Base-by-base conservation (phyloP, 805 yeast genomes). In the Clavispora asparagi region DNA sequence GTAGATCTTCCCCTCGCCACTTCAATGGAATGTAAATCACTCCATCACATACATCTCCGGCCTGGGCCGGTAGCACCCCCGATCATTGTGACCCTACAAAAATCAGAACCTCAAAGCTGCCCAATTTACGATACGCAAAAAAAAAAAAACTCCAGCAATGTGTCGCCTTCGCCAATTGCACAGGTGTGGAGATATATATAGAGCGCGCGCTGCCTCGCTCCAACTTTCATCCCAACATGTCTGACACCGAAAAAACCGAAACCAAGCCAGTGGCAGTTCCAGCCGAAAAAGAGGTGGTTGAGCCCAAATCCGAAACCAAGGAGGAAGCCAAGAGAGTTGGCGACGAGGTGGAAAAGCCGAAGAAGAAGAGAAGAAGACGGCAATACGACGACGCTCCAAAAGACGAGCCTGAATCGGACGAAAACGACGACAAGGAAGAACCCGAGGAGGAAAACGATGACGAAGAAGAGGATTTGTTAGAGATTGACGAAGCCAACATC, bases 401-500 rank as follows among this genome's bases (percentile, higher is more conserved):
- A 51, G 72, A 68, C 37, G 69, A 68, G 14, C 68, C 67, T 27
- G 40, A 51, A 12, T 77, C 76, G 38, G 76, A 72, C 4, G 74
- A 65, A 6, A 78, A 67, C 11, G 76, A 66, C 6, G 67, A 61
- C 9, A 76, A 73, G 7, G 76, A 73, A 1, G 81, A 76, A 4
- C 78, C 70, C 17, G 79, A 74, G 6, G 79, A 71, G 29, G 83
- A 75, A 31, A 89, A 79, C 17, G 87, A 81, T 13, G 82, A 75
- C 17, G 90, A 81, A 23, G 94, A 86, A 31, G 95, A 87, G 56
- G 92, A 85, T 57, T 71, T 88, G 53, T 75, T 77, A 31, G 95
- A 85, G 65, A 87, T 90, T 54, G 95, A 87, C 60, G 74, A 85
- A 35, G 71, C 89, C 35, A 91, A 90, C 67, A 89, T 90, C 62